Base-by-base conservation (phyloP, 148 eudicot species). In the Pharnaceum exiguum region DNA sequence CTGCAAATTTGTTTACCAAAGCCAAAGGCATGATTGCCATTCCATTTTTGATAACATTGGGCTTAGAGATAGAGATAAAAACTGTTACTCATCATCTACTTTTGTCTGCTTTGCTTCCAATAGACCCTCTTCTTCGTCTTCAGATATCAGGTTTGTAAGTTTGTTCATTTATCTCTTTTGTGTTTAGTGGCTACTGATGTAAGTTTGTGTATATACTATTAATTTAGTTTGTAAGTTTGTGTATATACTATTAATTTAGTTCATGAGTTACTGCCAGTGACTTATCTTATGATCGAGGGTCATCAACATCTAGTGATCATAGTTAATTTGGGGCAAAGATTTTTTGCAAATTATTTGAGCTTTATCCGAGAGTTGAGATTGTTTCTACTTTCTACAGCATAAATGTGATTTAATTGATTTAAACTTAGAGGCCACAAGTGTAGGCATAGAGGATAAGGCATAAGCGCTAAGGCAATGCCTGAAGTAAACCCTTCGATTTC, bases 61-160 rank as follows among this genome's bases (percentile, higher is more conserved):
- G n/a, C 30, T 18, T 55, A 47, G 13, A 38, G n/a, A n/a, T n/a
- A n/a, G n/a, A n/a, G n/a, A n/a, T n/a, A 56, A 24, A 23, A 37
- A 24, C 27, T 16, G 42, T 1, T 21, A 5, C 2, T 50, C 46
- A 45, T 67, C 54, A 39, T 7, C 63, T 31, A 39, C 59, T 45
- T 26, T 83, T 61, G 39, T 69, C 31, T 86, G 95, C 60, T 86
- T 79, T 57, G 79, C 95, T 22, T 60, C 90, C 19, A 77, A 79
- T 66, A 75, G 67, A 32, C 79, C 82, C 19, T 55, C 89, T 22
- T 39, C 79, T 5, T 55, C 89, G 25, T 65, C 89, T 5, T 35
- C 71, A 46, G 73, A 79, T 49, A 74, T 81, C 51, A 84, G 90
- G 90, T 84, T 28, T 15, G 1, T 22, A 32, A 55, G 58, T 46